phyloP scores from a whole-genome alignment of 192 early-diverging fungal genomes.

The Mortierella alpina region DNA sequence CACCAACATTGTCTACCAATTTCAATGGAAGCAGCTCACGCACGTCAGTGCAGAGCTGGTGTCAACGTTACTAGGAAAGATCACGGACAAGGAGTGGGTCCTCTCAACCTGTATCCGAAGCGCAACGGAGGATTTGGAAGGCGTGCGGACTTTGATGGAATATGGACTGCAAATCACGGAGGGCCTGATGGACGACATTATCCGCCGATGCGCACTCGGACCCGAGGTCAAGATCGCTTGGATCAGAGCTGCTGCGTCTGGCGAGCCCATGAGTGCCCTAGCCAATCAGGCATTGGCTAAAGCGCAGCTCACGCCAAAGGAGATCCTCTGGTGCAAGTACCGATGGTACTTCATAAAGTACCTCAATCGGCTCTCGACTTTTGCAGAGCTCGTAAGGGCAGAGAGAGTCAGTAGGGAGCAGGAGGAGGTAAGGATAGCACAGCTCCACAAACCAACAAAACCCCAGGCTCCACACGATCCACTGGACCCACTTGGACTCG shows the following conservation, averaged over 20 bases:
- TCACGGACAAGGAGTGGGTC: slow-evolving; percentile 72
- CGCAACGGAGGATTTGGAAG: slow-evolving; percentile 36
- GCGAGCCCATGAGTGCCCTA: slow-evolving; percentile 8
- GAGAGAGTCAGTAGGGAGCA: slow-evolving; percentile 25
- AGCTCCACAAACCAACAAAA: neutral
- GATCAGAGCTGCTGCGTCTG: slow-evolving; percentile 32
- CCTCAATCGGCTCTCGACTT: slow-evolving; percentile 71
- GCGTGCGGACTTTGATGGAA: slow-evolving; percentile 56
- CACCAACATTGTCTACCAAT: slow-evolving; percentile 72
- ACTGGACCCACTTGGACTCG: slow-evolving; percentile 13
- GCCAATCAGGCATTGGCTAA: slow-evolving; percentile 1
- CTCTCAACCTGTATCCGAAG: slow-evolving; percentile 60
- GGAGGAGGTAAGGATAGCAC: slow-evolving; percentile 14
- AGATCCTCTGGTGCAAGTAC: slow-evolving; percentile 58
- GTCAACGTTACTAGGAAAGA: slow-evolving; percentile 56
- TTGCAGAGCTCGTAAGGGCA: slow-evolving; percentile 58
- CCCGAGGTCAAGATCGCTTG: slow-evolving; percentile 25
- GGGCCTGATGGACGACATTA: slow-evolving; percentile 53
- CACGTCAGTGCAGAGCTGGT: slow-evolving; percentile 32
- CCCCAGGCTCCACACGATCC: neutral
- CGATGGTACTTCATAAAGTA: slow-evolving; percentile 70
- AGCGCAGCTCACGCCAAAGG: slow-evolving; percentile 33
- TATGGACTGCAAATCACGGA: slow-evolving; percentile 66
- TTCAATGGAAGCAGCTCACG: slow-evolving; percentile 61
- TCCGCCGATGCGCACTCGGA: slow-evolving; percentile 38